These are phyloP conservation scores for Cladosporium colombiae DNA, from an alignment of 2,329 filamentous ascomycete species.

Conservation along the genomic window DNA sequence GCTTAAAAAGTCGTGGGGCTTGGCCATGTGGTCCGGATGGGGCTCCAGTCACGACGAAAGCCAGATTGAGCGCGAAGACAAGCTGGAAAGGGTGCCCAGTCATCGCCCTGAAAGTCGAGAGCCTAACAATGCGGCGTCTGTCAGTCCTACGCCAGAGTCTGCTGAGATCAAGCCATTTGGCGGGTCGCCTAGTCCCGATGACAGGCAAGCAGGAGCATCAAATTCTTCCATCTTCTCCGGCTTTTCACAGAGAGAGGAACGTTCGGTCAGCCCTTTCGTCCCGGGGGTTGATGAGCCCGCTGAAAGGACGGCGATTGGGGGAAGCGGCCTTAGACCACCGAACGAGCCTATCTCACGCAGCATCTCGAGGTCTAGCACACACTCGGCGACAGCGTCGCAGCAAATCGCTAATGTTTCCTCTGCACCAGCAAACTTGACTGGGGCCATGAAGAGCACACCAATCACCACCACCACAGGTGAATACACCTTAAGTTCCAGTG, in stretches of 20 bases:
- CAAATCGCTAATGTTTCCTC: not conserved
- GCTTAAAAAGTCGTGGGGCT: slow-evolving; percentile 60
- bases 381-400: slow-evolving; percentile 1
- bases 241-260: slow-evolving; percentile 1
- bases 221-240: slow-evolving; percentile 9
- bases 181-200: not conserved
- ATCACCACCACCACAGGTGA: not conserved
- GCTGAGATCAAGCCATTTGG: slow-evolving; percentile 5
- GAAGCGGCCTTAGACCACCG: slow-evolving; percentile 4
- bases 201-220: not conserved
- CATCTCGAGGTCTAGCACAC: slow-evolving; percentile 6
- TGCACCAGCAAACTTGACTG: not conserved
- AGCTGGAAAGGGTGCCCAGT: slow-evolving; percentile 27
- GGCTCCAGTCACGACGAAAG: slow-evolving; percentile 84
- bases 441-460: not conserved
- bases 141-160: not conserved
- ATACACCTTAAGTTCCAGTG: not conserved
- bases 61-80: slow-evolving; percentile 64
- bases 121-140: not conserved
- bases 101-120: slow-evolving; percentile 12
- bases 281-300: not conserved
- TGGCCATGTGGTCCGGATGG: slow-evolving; percentile 84
- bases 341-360: slow-evolving; percentile 3
- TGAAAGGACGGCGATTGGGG: not conserved
- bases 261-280: slow-evolving; percentile 11